Percentiles rank a stretch among this genome's conserved stretches.
These are phyloP conservation scores for Fusarium albidum DNA, from an alignment of 2,329 filamentous ascomycete genomes.

Conservation along the genomic window DNA sequence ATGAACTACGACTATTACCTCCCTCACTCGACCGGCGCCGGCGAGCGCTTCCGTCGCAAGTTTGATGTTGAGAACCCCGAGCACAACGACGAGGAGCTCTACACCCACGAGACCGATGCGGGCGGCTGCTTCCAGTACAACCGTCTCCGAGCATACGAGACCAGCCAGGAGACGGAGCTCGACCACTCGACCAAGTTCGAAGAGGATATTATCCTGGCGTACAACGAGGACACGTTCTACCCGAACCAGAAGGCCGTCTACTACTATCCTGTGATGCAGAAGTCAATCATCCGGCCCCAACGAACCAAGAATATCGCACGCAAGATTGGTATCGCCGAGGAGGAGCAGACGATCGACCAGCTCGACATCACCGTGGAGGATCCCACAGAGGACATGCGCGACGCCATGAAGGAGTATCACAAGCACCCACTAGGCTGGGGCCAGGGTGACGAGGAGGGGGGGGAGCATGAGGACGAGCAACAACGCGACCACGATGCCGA, in stretches of 20 bases:
- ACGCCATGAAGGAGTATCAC: constrained; percentile 62
- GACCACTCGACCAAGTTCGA: constrained; percentile 68
- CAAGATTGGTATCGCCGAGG: constrained; percentile 57
- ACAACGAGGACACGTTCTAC: constrained; percentile 61
- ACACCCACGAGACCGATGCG: constrained; percentile 58
- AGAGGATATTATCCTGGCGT: constrained; percentile 68
- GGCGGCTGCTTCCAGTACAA: constrained; percentile 67
- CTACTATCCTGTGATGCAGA: constrained; percentile 75
- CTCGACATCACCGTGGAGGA: constrained; percentile 64
- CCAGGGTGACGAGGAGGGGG: constrained; percentile 49
- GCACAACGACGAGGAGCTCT: constrained; percentile 61
- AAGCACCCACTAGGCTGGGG: constrained; percentile 60
- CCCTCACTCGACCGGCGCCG: constrained; percentile 56
- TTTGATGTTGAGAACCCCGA: constrained; percentile 67
- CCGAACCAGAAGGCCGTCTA: constrained; percentile 66
- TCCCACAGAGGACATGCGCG: constrained; percentile 60
- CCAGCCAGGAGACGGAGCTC: constrained; percentile 64
- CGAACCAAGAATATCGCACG: constrained; percentile 70
- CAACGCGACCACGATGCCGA: constrained; percentile 41
- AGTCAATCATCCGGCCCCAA: constrained; percentile 68
- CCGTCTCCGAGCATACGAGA: constrained; percentile 71
- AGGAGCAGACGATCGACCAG: constrained; percentile 63
- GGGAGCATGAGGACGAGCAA: constrained; percentile 43
- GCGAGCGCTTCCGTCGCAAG: constrained; percentile 65
- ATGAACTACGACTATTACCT: constrained; percentile 76